Evolutionary conservation across 2,329 filamentous ascomycete genomes (phyloP).

Genomic region (Orbilia oligospora): DNA sequence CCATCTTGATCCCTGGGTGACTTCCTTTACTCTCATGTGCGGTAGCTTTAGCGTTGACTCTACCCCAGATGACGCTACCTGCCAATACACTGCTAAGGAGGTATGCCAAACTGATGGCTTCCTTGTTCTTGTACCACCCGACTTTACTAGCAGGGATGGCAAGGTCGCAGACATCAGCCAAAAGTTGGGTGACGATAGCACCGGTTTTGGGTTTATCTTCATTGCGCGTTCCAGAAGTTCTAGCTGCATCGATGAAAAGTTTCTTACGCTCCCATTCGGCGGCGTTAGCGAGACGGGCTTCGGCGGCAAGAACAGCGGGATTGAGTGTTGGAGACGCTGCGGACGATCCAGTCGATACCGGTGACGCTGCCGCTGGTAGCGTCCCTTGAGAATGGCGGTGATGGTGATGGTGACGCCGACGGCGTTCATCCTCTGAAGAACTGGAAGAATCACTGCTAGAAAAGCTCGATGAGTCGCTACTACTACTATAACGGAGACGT

Average conservation of each 20-base stretch:
- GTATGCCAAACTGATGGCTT: constrained; percentile 42
- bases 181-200: constrained; percentile 48
- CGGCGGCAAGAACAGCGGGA: constrained; percentile 44
- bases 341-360: constrained; percentile 28
- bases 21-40: constrained; percentile 14
- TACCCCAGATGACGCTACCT: constrained; percentile 56
- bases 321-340: constrained; percentile 46
- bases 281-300: constrained; percentile 45
- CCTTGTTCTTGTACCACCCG: constrained; percentile 58
- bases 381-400: constrained; percentile 13
- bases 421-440: constrained; percentile 23
- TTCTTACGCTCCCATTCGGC: constrained; percentile 58
- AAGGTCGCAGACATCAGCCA: constrained; percentile 56
- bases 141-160: constrained; percentile 54
- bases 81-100: constrained; percentile 45
- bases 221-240: constrained; percentile 31
- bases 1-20: constrained; percentile 46
- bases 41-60: constrained; percentile 44
- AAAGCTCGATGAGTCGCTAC: constrained; percentile 13
- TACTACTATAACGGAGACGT: not conserved
- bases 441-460: constrained; percentile 26
- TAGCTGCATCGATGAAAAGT: constrained; percentile 51
- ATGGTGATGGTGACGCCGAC: constrained; percentile 10
- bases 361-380: constrained; percentile 30
- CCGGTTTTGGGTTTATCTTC: constrained; percentile 26